phyloP scores from a whole-genome alignment of 805 yeast species.

The Saccharomycopsis fodiens region DNA sequence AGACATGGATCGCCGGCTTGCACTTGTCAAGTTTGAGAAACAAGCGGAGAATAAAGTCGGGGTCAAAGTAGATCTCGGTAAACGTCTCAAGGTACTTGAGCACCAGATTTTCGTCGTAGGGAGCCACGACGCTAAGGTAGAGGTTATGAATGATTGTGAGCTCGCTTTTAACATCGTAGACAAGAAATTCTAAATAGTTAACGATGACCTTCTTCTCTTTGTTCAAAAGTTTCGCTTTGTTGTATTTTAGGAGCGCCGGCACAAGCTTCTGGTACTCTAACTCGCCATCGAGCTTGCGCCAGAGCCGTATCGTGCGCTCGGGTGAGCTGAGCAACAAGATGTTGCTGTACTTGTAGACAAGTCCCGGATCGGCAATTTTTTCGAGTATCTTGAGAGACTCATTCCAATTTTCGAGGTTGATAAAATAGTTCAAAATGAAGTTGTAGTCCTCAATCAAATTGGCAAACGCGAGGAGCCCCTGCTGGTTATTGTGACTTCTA shows the following conservation, averaged over 20 bases:
- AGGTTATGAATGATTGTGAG: conserved; percentile 59
- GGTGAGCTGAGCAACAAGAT: conserved; percentile 65
- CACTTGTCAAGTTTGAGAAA: conserved; percentile 53
- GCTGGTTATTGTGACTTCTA: conserved; percentile 53
- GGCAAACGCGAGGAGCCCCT: conserved; percentile 62
- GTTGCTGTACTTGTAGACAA: conserved; percentile 62
- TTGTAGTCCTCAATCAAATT: conserved; percentile 58
- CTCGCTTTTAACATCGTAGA: conserved; percentile 36
- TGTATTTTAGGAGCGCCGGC: conserved; percentile 70
- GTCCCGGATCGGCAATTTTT: conserved; percentile 37
- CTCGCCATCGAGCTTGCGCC: conserved; percentile 51
- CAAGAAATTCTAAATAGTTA: conserved; percentile 50
- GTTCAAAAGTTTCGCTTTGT: conserved; percentile 33
- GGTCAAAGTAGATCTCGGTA: conserved; percentile 43
- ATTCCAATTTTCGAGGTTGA: conserved; percentile 64
- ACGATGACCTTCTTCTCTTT: conserved; percentile 49
- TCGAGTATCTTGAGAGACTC: conserved; percentile 56
- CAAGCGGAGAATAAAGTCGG: conserved; percentile 67
- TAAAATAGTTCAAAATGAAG: conserved; percentile 61
- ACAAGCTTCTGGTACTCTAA: conserved; percentile 58
- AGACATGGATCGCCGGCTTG: conserved; percentile 66
- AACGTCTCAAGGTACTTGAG: conserved; percentile 43
- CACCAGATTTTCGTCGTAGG: conserved; percentile 41
- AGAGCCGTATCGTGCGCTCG: conserved; percentile 59
- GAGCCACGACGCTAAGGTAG: conserved; percentile 57